phyloP scores from a whole-genome alignment of 108 stramenopile genomes.

The Pseudonitzschia multiseries region DNA sequence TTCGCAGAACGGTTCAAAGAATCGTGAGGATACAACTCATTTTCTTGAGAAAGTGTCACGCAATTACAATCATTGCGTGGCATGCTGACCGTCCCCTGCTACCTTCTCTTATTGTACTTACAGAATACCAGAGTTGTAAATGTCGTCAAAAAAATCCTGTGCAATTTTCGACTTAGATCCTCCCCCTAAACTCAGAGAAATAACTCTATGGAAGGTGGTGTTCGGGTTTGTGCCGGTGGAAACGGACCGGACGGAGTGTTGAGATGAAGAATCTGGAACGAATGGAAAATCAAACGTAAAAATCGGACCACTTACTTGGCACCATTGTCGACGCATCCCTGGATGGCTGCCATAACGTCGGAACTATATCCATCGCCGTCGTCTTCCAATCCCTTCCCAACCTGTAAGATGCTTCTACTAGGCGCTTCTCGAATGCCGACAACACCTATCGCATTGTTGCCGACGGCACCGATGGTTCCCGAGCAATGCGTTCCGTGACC shows the following conservation, averaged over 20 bases:
- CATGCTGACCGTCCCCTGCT: no score
- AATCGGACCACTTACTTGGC: slow-evolving; percentile 20
- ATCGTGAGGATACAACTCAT: no score
- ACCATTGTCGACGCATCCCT: slow-evolving; percentile 43
- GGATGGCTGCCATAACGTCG: slow-evolving; percentile 37
- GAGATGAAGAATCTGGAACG: no score
- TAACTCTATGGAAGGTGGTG: slow-evolving; percentile 15
- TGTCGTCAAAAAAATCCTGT: slow-evolving; percentile 14
- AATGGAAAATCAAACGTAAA: no score
- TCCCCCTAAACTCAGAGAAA: slow-evolving; percentile 56
- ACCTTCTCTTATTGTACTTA: background rate
- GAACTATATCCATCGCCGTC: slow-evolving; percentile 25
- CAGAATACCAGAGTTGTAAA: slow-evolving; percentile 45
- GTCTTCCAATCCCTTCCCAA: slow-evolving; percentile 25
- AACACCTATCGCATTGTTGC: slow-evolving; percentile 48
- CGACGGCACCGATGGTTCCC: slow-evolving; percentile 57
- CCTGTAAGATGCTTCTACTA: background rate
- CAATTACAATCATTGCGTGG: no score
- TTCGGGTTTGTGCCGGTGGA: no score
- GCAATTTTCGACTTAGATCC: slow-evolving; percentile 2
- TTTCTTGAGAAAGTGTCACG: no score
- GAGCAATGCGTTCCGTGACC: slow-evolving; percentile 57
- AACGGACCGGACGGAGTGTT: no score
- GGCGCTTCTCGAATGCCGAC: slow-evolving; percentile 36
- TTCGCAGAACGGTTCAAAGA: no score